Base-by-base conservation (phyloP, 345 rosid species). In the Capsella bursapastoris region DNA sequence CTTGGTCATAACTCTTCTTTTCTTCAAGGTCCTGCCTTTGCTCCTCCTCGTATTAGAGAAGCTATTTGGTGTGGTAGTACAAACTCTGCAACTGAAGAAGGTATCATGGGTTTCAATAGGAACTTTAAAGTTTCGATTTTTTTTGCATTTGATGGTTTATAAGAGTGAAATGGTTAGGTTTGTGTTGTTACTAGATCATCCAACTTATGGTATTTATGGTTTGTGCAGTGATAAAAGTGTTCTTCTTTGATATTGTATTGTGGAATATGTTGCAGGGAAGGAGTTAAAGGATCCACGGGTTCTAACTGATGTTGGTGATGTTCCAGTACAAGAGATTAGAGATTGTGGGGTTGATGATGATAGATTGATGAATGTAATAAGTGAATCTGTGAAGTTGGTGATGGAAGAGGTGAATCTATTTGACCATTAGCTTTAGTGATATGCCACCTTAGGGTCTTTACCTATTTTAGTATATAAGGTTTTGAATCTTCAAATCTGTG, bases 51-150 rank as follows among this genome's bases (percentile, higher is more conserved):
- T 43, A 95, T 95, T 44, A 80, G 99, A 55, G 99, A 95, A 79
- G 99, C 98, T 40, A 95, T 95, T 63, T 95, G 99, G 99, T 95
- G 99, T 78, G 99, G 90, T 57, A 95, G 99, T 84, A 95, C 98
- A 1, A 95, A 95, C 77, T 88, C 99, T 0, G 45, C 96, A 3
- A 95, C 97, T 50, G 99, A 95, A 84, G 89, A 84, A 95, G 99
- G 99, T 95, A 81, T 2, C 13, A 53, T 4, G 16, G 25, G 4
- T 10, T 49, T 51, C 50, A 43, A 4, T 12, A 43, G 15, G 15
- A 43, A 43, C 47, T 12, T 13, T 4, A 12, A 41, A 49, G 62
- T 66, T 66, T 66, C 50, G 72, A 22, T 50, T 25, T 52, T 38
- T 25, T 9, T 67, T 2, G 14, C 8, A 5, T 35, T 35, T 50